A percentile compares a stretch with the other conserved stretches of the same genome.
Evolutionary conservation across 208 protist genomes (phyloP).

Genomic region (Wallacemonas rigidus): DNA sequence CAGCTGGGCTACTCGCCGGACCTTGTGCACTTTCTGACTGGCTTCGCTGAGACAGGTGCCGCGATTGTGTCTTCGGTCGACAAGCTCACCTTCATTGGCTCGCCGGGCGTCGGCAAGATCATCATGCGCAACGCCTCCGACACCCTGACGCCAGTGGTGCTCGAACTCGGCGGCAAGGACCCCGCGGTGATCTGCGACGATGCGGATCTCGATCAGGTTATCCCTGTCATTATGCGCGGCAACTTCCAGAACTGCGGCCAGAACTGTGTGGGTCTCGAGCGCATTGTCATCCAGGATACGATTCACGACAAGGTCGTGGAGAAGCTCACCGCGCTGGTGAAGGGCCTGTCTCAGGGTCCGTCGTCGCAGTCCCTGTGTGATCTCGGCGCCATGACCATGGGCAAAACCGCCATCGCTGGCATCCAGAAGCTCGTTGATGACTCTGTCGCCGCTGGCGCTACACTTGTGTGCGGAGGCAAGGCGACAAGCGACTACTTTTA

Average conservation of each 20-base stretch:
- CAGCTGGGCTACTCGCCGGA: conserved; percentile 89
- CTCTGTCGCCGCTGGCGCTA: conserved; percentile 89
- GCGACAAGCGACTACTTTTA: conserved; percentile 69
- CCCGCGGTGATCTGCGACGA: conserved; percentile 92
- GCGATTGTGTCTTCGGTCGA: conserved; percentile 88
- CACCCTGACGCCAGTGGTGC: conserved; percentile 92
- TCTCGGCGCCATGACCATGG: conserved; percentile 95
- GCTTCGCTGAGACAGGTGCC: conserved; percentile 92
- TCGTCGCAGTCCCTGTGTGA: conserved; percentile 73
- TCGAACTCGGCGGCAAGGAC: conserved; percentile 96
- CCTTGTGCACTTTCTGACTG: conserved; percentile 93
- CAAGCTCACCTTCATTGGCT: conserved; percentile 94
- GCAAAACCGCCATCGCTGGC: conserved; percentile 76
- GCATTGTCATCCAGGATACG: conserved; percentile 83
- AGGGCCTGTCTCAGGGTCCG: conserved; percentile 79
- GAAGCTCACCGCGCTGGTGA: conserved; percentile 53
- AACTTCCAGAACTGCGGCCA: conserved; percentile 95
- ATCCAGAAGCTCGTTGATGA: conserved; percentile 92
- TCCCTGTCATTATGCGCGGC: conserved; percentile 89
- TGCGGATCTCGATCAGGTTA: conserved; percentile 86
- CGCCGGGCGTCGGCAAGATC: conserved; percentile 84
- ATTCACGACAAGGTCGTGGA: conserved; percentile 90
- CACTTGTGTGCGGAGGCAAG: conserved; percentile 84
- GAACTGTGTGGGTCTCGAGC: conserved; percentile 90
- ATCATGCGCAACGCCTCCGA: conserved; percentile 90